phyloP scores from a whole-genome alignment of 1,284 basidiomycete genomes.

The Cryptococcus sp. region DNA sequence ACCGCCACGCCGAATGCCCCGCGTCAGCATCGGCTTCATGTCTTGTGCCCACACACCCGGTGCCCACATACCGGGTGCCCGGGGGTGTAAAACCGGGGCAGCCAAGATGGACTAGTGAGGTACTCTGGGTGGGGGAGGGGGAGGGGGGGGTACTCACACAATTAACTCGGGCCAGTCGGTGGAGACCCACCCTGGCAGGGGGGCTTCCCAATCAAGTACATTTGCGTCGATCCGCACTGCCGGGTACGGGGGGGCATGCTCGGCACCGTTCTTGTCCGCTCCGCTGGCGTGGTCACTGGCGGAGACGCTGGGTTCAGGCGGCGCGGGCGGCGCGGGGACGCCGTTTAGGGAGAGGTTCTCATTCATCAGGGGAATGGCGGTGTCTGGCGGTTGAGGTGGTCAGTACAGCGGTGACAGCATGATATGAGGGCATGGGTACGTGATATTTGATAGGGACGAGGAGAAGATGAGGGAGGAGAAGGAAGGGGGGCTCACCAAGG shows the following conservation, averaged over 20 bases:
- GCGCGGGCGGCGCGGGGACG: slow-evolving; percentile 5
- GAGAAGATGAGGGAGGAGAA: background rate
- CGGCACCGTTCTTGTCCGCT: background rate
- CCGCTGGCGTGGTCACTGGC: background rate
- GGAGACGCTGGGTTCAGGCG: background rate
- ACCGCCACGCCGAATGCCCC: background rate
- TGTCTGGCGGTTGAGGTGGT: slow-evolving; percentile 55
- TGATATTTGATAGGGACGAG: background rate
- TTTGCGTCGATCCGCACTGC: slow-evolving; percentile 43
- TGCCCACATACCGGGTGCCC: too few species aligned
- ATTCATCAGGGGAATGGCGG: slow-evolving; percentile 71
- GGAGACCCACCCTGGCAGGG: slow-evolving; percentile 55
- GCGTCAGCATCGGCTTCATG: too few species aligned
- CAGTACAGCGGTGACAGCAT: background rate
- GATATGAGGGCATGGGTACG: too few species aligned
- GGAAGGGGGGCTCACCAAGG: slow-evolving; percentile 57
- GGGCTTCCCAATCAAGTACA: slow-evolving; percentile 72
- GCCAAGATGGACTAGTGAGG: too few species aligned
- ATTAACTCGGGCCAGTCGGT: slow-evolving; percentile 29
- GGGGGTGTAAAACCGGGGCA: too few species aligned
- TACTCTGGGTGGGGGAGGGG: background rate
- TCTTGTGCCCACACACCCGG: too few species aligned
- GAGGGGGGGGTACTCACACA: slow-evolving; percentile 31
- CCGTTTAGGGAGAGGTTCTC: slow-evolving; percentile 63
- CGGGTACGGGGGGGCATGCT: background rate